Base-by-base conservation (phyloP, 768 basidiomycete species). In the Mycena alexandri region DNA sequence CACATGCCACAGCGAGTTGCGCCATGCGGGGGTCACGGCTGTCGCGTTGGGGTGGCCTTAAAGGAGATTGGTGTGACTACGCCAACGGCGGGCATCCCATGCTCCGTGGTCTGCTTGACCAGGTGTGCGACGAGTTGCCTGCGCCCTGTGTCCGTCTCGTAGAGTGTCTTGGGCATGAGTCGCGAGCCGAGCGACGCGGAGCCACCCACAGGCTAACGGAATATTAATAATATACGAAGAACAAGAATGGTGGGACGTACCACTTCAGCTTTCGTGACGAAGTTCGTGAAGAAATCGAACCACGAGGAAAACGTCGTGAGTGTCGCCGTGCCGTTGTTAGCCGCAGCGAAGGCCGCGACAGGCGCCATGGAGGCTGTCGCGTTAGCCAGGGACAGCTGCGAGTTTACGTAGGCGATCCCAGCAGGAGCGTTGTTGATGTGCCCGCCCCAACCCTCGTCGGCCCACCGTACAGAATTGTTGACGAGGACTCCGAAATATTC, bases 161-260 rank as follows among this genome's bases (percentile, higher is more conserved):
- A 79, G 36, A 72, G 58, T n/a, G 62, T 48, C 21, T 73, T 70
- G 29, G 74, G 74, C 13, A 80, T 63, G 17, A 80, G 72, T 1
- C 78, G 77, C 16, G 74, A 72, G 8, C 75, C 76, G 9, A 78
- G 61, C 33, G 38, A 42, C 11, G 33, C 14, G 2, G 44, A n/a
- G 17, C 17, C 33, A 11, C 65, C 69, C 9, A 58, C 61, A 12
- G 47, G n/a, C 65, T 70, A 29, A 33, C 3, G 46, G 12, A 3
- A 22, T 38, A 12, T 36, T 2, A 0, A 21, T 22, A 13, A 16
- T 19, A 19, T n/a, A 44, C 14, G 10, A 43, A 8, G 9, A 11
- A 10, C 10, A 12, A 36, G 19, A 12, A 43, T 8, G 19, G 34
- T 34, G 19, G 12, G 21, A 61, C 65, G 10, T 17, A 67, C 65